Percentiles rank a stretch among this genome's conserved stretches.
Evolutionary conservation across 805 yeast species (phyloP).

Genomic region (Helenozyma baotianmanensis): DNA sequence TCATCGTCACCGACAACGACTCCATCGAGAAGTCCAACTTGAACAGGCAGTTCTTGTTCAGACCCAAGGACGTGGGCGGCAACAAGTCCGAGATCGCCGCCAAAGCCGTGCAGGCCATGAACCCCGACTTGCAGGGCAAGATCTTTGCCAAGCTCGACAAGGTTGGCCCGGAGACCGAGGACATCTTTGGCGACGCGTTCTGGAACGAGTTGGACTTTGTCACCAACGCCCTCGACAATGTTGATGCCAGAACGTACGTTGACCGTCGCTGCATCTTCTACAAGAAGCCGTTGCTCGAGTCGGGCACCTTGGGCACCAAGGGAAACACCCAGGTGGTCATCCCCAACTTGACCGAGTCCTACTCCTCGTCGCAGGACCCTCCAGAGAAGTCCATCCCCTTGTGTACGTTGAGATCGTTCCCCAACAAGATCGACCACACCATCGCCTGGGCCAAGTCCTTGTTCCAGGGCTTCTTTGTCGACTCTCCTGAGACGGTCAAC

Average conservation of each 20-base stretch:
- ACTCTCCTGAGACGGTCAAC: conserved; percentile 91
- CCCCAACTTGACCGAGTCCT: conserved; percentile 91
- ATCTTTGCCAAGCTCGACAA: conserved; percentile 77
- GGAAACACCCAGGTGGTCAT: conserved; percentile 97
- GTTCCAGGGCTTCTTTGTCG: conserved; percentile 87
- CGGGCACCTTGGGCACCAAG: conserved; percentile 97
- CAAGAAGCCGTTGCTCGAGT: conserved; percentile 86
- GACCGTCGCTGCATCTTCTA: conserved; percentile 95
- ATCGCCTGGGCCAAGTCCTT: conserved; percentile 98
- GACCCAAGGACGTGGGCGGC: conserved; percentile 91
- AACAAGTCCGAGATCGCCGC: conserved; percentile 91
- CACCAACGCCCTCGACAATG: conserved; percentile 94
- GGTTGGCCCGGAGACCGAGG: conserved; percentile 91
- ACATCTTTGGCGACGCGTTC: conserved; percentile 76
- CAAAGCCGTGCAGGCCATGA: conserved; percentile 76
- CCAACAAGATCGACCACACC: conserved; percentile 96
- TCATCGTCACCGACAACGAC: conserved; percentile 87
- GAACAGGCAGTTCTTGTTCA: conserved; percentile 92
- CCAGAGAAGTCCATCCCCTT: conserved; percentile 97
- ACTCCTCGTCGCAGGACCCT: conserved; percentile 95
- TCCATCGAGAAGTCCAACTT: conserved; percentile 92
- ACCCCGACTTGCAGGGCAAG: conserved; percentile 74
- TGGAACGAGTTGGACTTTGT: conserved; percentile 85
- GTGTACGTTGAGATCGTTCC: conserved; percentile 96
- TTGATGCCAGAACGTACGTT: conserved; percentile 96